Percentiles rank a stretch among this genome's conserved stretches.
These are phyloP conservation scores for Penicillium cinerascens DNA, from an alignment of 495 filamentous ascomycete genomes.

Conservation along the genomic window DNA sequence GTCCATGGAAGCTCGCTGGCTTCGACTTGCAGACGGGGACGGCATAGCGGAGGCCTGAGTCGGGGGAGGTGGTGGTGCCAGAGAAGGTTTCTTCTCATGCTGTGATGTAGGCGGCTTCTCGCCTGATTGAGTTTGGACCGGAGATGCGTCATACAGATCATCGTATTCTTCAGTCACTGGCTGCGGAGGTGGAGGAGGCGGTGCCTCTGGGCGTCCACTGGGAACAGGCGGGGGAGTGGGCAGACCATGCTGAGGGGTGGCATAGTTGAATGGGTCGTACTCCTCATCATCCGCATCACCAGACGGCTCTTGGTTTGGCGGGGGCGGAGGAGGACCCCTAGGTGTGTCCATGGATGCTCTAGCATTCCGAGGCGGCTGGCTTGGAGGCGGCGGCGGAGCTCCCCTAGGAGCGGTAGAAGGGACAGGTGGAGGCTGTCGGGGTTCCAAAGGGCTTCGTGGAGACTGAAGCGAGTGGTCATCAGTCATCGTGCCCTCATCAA, in stretches of 20 bases:
- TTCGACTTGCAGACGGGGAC: conserved; percentile 41
- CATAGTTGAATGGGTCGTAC: conserved; percentile 72
- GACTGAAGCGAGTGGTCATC: conserved; percentile 52
- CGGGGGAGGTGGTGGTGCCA: conserved; percentile 29
- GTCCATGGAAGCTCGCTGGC: conserved; percentile 67
- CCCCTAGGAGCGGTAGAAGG: conserved; percentile 51
- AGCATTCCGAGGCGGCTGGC: conserved; percentile 43
- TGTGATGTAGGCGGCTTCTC: conserved; percentile 45
- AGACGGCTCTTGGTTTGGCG: conserved; percentile 39
- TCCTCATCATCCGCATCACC: conserved; percentile 59
- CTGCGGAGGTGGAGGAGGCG: conserved; percentile 31
- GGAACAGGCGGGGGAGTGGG: conserved; percentile 20
- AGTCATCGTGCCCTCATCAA: conserved; percentile 54
- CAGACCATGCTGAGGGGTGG: conserved; percentile 42
- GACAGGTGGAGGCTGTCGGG: conserved; percentile 56
- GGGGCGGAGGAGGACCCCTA: conserved; percentile 61
- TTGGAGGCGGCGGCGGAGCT: conserved; percentile 53
- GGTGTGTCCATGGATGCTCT: conserved; percentile 65
- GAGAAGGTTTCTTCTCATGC: conserved; percentile 26
- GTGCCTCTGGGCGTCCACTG: conserved; percentile 24
- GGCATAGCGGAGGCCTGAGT: conserved; percentile 37
- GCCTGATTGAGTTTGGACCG: conserved; percentile 42
- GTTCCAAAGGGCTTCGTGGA: conserved; percentile 44
- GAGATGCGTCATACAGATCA: conserved; percentile 52
- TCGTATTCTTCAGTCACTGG: conserved; percentile 39